Evolutionary conservation across 495 filamentous ascomycete species (phyloP), one percentile per base, ranked within the genome.

Genomic region (Stereocaulon alpinum): DNA sequence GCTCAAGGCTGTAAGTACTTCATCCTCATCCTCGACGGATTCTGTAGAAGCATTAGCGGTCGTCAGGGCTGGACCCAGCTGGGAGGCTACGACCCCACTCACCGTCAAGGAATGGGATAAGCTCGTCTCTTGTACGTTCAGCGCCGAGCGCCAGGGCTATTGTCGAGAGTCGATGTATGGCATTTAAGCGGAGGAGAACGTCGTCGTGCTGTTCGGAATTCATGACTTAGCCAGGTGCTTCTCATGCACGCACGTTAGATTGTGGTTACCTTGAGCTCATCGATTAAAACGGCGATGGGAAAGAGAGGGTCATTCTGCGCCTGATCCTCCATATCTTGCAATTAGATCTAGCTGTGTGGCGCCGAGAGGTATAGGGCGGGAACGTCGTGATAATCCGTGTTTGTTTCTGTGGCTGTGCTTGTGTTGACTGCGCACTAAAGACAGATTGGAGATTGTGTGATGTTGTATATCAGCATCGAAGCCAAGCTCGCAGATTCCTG

Each of bases 101-200:
- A 97, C 93, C 93, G 72, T 98, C 93, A 69, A 98, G 81, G 70
- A 98, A 98, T 65, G 94, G 94, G 76, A 98, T 95, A 62, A 98
- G 84, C 75, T 98, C 93, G 59, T 96, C 93, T 66, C 93, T 84
- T 67, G 93, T 98, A 70, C 93, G 84, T 76, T 97, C 92, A 56
- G 94, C 81, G 66, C 93, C 93, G 63, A 98, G 74, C 64, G 93
- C 93, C 64, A 98, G 82, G 63, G 94, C 94, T 76, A 98, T 98
- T 56, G 93, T 98, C 40, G 91, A 95, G 59, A 98, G 85, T 62
- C 94, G 88, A 75, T 94, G 91, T 70, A 98, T 98, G 69, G 93
- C 93, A 77, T 98, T 97, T 68, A 98, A 81, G 69, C 93, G 88
- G 71, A 98, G 84, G 29, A 96, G 82, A 48, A 98, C 94, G 79